These are phyloP conservation scores for Saccharomyces hybrid DNA, from an alignment of 1,139 yeast genomes.

Conservation along the genomic window DNA sequence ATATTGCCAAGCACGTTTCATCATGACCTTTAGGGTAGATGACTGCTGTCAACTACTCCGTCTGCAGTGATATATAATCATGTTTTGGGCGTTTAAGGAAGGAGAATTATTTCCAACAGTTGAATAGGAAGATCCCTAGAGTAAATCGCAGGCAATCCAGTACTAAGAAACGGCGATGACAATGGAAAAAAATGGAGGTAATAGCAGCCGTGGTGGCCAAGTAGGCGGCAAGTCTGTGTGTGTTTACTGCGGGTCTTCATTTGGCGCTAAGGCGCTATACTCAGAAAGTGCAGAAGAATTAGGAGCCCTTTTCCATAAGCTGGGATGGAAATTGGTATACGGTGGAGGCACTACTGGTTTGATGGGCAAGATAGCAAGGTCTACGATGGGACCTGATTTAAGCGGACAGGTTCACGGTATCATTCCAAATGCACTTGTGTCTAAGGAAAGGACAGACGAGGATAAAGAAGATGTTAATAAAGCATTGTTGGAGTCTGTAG, in stretches of 20 bases:
- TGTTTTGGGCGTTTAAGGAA: background rate
- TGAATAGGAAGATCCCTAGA: background rate
- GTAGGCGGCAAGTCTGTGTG: constrained; percentile 44
- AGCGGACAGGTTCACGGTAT: constrained; percentile 81
- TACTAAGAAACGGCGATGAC: background rate
- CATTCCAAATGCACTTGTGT: constrained; percentile 74
- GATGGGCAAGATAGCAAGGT: constrained; percentile 80
- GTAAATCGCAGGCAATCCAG: background rate
- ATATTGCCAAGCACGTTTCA: background rate
- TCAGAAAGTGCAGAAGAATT: constrained; percentile 49
- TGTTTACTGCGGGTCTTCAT: constrained; percentile 81
- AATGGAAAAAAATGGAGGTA: background rate
- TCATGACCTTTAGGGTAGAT: background rate
- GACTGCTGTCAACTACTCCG: background rate
- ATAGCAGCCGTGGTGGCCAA: background rate
- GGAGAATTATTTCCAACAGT: background rate
- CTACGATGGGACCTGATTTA: constrained; percentile 45
- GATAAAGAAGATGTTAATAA: constrained; percentile 39
- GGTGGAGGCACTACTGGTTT: constrained; percentile 86
- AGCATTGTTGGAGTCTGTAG: constrained; percentile 38
- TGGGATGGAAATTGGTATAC: constrained; percentile 70
- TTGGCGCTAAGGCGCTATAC: constrained; percentile 50
- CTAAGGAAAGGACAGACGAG: constrained; percentile 55
- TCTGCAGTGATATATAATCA: background rate
- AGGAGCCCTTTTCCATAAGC: constrained; percentile 51